Percentiles rank a stretch among this genome's conserved stretches.
phyloP scores from a whole-genome alignment of 768 basidiomycete genomes.

The Suillus fuscotomentosus region DNA sequence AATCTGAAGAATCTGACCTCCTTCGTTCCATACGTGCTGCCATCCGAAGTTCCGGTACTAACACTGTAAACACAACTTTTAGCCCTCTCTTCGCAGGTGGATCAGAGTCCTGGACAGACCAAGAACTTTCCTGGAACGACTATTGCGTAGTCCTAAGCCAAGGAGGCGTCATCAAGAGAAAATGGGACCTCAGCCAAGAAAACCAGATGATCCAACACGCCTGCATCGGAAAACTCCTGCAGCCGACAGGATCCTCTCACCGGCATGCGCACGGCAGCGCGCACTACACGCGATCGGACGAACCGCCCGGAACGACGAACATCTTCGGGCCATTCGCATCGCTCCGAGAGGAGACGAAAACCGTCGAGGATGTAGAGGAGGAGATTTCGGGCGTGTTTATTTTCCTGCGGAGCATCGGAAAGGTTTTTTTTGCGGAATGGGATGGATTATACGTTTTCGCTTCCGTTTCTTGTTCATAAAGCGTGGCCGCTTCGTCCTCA shows the following conservation, averaged over 20 bases:
- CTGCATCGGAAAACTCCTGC: conserved; percentile 73
- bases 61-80: conserved; percentile 40
- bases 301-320: conserved; percentile 16
- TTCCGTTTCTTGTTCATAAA: conserved; percentile 77
- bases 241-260: conserved; percentile 32
- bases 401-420: conserved; percentile 73
- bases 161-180: conserved; percentile 67
- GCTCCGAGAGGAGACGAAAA: conserved; percentile 26
- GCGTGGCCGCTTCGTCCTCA: conserved; percentile 81
- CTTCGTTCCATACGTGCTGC: conserved; percentile 59
- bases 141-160: conserved; percentile 59
- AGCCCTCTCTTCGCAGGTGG: conserved; percentile 39
- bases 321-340: conserved; percentile 42
- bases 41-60: conserved; percentile 52
- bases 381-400: conserved; percentile 66
- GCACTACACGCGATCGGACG: conserved; percentile 25
- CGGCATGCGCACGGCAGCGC: conserved; percentile 25
- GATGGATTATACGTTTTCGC: conserved; percentile 69
- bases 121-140: conserved; percentile 71
- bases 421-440: conserved; percentile 72
- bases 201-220: conserved; percentile 76
- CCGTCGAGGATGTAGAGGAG: conserved; percentile 34
- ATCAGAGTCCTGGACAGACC: conserved; percentile 46
- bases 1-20: conserved; percentile 36
- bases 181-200: conserved; percentile 75